phyloP scores from a whole-genome alignment of 371 early-diverging fungal species.

The Massospora cicadina region DNA sequence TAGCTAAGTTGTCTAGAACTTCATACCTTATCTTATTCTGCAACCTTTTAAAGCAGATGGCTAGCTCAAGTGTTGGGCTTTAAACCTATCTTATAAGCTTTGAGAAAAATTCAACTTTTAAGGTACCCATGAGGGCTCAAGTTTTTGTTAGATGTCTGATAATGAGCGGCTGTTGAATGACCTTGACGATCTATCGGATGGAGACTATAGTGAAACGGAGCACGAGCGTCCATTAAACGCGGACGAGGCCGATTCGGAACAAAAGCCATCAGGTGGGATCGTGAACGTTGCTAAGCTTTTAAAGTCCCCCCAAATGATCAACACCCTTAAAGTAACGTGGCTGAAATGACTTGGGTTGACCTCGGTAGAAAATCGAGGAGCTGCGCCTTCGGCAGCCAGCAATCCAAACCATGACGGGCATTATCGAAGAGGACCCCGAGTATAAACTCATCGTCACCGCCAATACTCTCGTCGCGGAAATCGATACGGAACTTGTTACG shows the following conservation, averaged over 20 bases:
- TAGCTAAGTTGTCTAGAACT: too few species aligned
- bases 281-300: not conserved
- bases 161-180: not conserved
- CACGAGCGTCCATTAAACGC: not conserved
- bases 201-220: not conserved
- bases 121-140: too few species aligned
- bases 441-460: constrained; percentile 75
- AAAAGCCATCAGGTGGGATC: not conserved
- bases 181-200: not conserved
- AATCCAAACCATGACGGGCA: constrained; percentile 16
- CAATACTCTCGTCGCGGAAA: constrained; percentile 64
- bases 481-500: constrained; percentile 69
- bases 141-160: not conserved
- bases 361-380: not conserved
- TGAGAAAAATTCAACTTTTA: not conserved
- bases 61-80: too few species aligned
- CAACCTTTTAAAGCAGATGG: too few species aligned
- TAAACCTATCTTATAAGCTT: not conserved
- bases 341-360: not conserved
- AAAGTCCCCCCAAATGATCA: not conserved
- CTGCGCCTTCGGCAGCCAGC: not conserved
- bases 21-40: too few species aligned
- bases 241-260: not conserved
- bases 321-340: not conserved
- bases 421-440: constrained; percentile 66